phyloP scores from a whole-genome alignment of 2,329 filamentous ascomycete species.

The Curvularia sp. region DNA sequence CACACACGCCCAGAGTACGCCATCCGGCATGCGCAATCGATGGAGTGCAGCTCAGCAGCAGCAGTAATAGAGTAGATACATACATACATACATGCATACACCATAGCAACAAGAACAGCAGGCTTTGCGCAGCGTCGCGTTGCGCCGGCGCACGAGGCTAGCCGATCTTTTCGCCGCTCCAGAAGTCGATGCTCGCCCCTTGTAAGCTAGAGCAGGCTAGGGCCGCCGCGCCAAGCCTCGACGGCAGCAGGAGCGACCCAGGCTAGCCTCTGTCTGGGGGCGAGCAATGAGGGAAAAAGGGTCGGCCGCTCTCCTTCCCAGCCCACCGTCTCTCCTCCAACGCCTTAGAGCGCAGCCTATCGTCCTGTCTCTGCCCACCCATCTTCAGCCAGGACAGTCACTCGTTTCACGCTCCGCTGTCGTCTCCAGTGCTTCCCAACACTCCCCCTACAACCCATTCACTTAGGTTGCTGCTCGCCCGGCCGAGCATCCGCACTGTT shows the following conservation, averaged over 20 bases:
- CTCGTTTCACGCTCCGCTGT: slow-evolving; percentile 39
- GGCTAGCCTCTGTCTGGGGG: slow-evolving; percentile 20
- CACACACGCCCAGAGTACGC: too few relatives aligned
- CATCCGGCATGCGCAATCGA: too few relatives aligned
- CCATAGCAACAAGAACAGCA: too few relatives aligned
- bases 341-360: slow-evolving; percentile 18
- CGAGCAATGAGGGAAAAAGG: slow-evolving; percentile 25
- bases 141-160: slow-evolving; percentile 11
- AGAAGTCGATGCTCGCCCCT: slow-evolving; percentile 15
- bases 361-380: slow-evolving; percentile 20
- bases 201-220: slow-evolving; percentile 17
- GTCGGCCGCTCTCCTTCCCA: slow-evolving; percentile 21
- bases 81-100: too few relatives aligned
- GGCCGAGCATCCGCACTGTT: slow-evolving; percentile 19
- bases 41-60: slow-evolving; percentile 3
- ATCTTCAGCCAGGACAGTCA: slow-evolving; percentile 30
- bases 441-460: slow-evolving; percentile 9
- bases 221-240: neutral
- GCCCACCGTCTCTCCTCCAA: slow-evolving; percentile 26
- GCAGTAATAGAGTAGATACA: neutral
- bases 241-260: slow-evolving; percentile 19
- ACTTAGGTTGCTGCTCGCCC: slow-evolving; percentile 18
- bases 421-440: slow-evolving; percentile 12
- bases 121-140: slow-evolving; percentile 6
- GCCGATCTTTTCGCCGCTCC: slow-evolving; percentile 22